These are phyloP conservation scores for Phytophthora ramorum DNA, from an alignment of 352 stramenopile genomes.

Conservation along the genomic window DNA sequence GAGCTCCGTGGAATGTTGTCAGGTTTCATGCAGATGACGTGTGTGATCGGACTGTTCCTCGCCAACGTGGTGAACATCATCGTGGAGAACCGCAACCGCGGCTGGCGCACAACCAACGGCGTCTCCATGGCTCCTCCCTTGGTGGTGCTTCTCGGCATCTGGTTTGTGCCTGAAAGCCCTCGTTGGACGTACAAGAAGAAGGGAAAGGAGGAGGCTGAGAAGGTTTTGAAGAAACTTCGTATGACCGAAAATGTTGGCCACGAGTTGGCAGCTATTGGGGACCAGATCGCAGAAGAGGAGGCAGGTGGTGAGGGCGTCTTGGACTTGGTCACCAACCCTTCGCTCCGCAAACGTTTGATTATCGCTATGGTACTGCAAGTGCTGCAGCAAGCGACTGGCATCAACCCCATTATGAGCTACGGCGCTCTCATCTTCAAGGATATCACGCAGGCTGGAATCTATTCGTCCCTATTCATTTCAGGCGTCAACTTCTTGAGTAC, in stretches of 20 bases:
- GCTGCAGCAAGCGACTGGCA: conserved; percentile 43
- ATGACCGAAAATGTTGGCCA: conserved; percentile 40
- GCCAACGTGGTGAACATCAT: conserved; percentile 48
- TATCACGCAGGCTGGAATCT: conserved; percentile 34
- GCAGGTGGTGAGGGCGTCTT: conserved; percentile 18
- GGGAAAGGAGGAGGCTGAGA: conserved; percentile 35
- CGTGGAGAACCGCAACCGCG: conserved; percentile 35
- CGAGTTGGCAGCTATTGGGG: conserved; percentile 44
- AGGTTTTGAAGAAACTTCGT: conserved; percentile 40
- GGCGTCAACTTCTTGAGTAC: conserved; percentile 42
- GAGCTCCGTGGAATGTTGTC: conserved; percentile 43
- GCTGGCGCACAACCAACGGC: conserved; percentile 46
- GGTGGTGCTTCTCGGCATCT: conserved; percentile 47
- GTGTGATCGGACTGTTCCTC: conserved; percentile 42
- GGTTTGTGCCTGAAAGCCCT: conserved; percentile 47
- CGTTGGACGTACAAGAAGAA: conserved; percentile 52
- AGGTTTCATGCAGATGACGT: conserved; percentile 51
- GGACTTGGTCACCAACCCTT: conserved; percentile 36
- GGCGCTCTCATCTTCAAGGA: conserved; percentile 54
- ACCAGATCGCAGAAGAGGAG: conserved; percentile 44
- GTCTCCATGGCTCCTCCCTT: conserved; percentile 39
- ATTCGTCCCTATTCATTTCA: conserved; percentile 40
- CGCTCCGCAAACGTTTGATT: conserved; percentile 31
- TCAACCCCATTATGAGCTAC: conserved; percentile 48
- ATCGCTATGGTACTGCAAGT: conserved; percentile 43